Conservation (phyloP, 1,139 yeast genomes). For the Saccharomyces hybrid region DNA sequence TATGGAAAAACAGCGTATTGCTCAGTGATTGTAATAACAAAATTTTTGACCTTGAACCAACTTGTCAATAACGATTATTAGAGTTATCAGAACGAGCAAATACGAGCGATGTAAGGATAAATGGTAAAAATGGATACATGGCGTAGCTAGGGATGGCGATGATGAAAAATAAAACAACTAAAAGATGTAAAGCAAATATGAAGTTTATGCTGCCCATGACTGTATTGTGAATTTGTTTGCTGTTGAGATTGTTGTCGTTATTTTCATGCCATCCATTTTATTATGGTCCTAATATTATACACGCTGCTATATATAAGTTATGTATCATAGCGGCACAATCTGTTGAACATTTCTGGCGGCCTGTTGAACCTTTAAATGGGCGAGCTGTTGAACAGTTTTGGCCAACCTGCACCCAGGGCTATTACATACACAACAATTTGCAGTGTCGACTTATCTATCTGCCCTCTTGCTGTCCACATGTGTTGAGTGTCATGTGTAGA, state of each 20-base stretch:
- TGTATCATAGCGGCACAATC: not conserved
- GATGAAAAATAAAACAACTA: not conserved
- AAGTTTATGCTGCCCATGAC: not conserved
- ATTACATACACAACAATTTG: not conserved
- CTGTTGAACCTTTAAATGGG: not conserved
- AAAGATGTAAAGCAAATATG: not conserved
- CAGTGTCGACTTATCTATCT: not conserved
- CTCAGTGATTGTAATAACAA: not conserved
- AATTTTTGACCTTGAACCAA: not conserved
- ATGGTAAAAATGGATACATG: not conserved
- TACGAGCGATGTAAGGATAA: not conserved
- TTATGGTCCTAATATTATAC: not conserved
- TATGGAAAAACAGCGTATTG: not conserved
- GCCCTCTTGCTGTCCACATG: not conserved
- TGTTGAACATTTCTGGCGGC: not conserved
- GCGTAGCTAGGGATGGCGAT: not conserved
- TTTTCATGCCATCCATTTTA: not conserved
- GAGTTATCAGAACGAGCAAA: not conserved
- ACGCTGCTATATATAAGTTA: not conserved
- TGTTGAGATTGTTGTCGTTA: not conserved
- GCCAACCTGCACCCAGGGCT: not conserved
- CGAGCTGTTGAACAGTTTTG: not conserved
- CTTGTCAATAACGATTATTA: not conserved
- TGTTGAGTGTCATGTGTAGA: not conserved
- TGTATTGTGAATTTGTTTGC: not conserved